A percentile compares a stretch with the other conserved stretches of the same genome.
Conservation (phyloP, 225 moss, liverwort and hornwort species). For the Pleurozium schreberi region DNA sequence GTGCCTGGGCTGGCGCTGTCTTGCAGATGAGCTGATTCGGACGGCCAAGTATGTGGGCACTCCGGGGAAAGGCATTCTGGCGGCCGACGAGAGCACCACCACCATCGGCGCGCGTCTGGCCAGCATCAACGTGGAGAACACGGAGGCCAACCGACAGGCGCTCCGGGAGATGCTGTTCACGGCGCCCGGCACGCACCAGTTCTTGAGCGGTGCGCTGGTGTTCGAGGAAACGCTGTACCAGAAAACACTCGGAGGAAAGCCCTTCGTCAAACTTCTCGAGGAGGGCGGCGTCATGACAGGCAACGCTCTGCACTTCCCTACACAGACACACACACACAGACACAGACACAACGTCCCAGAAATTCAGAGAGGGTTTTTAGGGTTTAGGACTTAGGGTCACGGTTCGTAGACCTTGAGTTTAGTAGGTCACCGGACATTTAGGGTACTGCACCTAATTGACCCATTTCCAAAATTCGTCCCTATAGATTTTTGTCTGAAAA, state of each 20-base stretch:
- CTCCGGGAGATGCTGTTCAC: constrained; percentile 53
- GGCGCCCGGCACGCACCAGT: constrained; percentile 43
- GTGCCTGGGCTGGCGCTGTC: not conserved
- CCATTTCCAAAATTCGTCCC: not conserved
- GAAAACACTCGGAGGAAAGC: constrained; percentile 33
- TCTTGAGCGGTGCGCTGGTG: constrained; percentile 27
- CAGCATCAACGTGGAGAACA: constrained; percentile 49
- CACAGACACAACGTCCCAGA: not conserved
- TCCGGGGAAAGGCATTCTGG: constrained; percentile 42
- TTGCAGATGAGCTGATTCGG: constrained; percentile 48
- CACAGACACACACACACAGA: no score
- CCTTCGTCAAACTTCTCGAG: constrained; percentile 36
- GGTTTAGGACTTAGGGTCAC: not conserved
- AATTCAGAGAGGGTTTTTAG: not conserved
- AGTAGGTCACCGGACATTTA: not conserved
- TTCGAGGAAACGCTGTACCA: constrained; percentile 47
- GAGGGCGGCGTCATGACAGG: constrained; percentile 52
- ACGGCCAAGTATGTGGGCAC: constrained; percentile 47
- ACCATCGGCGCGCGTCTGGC: constrained; percentile 30
- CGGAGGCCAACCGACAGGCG: constrained; percentile 43
- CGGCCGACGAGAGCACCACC: constrained; percentile 37
- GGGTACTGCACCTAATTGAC: not conserved
- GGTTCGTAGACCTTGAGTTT: not conserved
- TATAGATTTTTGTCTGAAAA: not conserved
- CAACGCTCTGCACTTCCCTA: not conserved